These are phyloP conservation scores for Microbotryum silenes-acaulis DNA, from an alignment of 1,284 basidiomycete genomes.

Conservation along the genomic window DNA sequence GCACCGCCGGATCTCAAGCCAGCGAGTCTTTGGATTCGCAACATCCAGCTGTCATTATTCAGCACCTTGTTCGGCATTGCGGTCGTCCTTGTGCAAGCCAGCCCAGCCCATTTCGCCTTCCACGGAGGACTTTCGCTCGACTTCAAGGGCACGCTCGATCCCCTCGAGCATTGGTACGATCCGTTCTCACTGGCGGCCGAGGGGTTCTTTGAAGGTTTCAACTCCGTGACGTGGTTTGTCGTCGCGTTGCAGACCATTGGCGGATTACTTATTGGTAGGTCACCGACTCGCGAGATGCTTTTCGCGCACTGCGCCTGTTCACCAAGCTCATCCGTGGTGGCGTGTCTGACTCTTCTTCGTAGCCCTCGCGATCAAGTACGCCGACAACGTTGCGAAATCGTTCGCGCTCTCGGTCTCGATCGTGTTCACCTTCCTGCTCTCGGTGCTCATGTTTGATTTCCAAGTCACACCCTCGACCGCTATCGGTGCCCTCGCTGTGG, in stretches of 20 bases:
- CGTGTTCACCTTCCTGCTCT: conserved; percentile 40
- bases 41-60: conserved; percentile 41
- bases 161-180: conserved; percentile 32
- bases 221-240: conserved; percentile 38
- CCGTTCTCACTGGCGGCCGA: conserved; percentile 17
- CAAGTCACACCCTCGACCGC: conserved; percentile 33
- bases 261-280: conserved; percentile 39
- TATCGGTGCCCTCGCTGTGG: conserved; percentile 34
- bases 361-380: conserved; percentile 37
- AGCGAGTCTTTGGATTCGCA: conserved; percentile 40
- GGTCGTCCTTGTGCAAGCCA: conserved; percentile 36
- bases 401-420: conserved; percentile 41
- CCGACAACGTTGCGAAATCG: conserved; percentile 42
- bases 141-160: conserved; percentile 30
- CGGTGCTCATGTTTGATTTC: conserved; percentile 36
- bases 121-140: conserved; percentile 23
- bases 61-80: conserved; percentile 37
- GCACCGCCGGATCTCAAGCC: conserved; percentile 17
- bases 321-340: conserved; percentile 1
- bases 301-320: conserved; percentile 34
- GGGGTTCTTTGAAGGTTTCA: conserved; percentile 38
- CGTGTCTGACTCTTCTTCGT: not conserved
- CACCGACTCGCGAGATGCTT: conserved; percentile 33
- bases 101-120: conserved; percentile 18
- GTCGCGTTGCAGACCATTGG: conserved; percentile 40